Base-by-base conservation (phyloP, 345 rosid species). In the Toxicodendron radicans region DNA sequence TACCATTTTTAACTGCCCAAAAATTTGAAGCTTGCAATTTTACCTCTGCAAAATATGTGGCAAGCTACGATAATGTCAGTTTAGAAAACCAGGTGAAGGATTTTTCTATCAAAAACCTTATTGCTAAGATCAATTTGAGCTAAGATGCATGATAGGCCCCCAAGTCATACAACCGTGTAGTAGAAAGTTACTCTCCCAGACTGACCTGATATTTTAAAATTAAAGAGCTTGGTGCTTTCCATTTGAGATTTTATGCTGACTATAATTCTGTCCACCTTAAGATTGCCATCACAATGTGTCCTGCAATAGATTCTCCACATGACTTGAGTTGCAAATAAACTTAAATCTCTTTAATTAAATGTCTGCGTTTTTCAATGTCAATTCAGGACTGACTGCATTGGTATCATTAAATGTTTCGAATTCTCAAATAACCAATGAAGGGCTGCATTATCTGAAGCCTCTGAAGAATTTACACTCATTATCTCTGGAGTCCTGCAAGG, bases 301-400 rank as follows among this genome's bases (percentile, higher is more conserved):
- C 53, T 20, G 49, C 66, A 62, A 21, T 45, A 49, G 4, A 6
- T 54, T 54, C 0, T 20, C 2, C 2, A 54, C 0, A 17, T 48
- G 70, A 46, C 16, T 49, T 48, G 24, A 3, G 43, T 38, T 7
- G 9, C 7, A 38, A 6, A 38, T 38, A 38, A 38, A 5, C 7
- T 38, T 38, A 7, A 24, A 10, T 52, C 33, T 38, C 18, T 17
- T 32, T 38, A 69, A 58, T 57, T 27, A 54, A 27, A 1, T 23
- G 52, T 41, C 56, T 70, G 12, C 38, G 13, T 21, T 61, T 71
- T 72, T 49, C 38, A 23, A 4, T 70, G 17, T 72, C 53, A 45
- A 20, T 80, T 73, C 86, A 86, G 90, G 94, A 63, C 57, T 89
- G 83, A 83, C 85, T 1, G 80, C 77, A n/a, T 74, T 87, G 72